Evolutionary conservation across 768 basidiomycete genomes (phyloP), one percentile per base, ranked within the genome.

Genomic region (Pisolithus orientalis): DNA sequence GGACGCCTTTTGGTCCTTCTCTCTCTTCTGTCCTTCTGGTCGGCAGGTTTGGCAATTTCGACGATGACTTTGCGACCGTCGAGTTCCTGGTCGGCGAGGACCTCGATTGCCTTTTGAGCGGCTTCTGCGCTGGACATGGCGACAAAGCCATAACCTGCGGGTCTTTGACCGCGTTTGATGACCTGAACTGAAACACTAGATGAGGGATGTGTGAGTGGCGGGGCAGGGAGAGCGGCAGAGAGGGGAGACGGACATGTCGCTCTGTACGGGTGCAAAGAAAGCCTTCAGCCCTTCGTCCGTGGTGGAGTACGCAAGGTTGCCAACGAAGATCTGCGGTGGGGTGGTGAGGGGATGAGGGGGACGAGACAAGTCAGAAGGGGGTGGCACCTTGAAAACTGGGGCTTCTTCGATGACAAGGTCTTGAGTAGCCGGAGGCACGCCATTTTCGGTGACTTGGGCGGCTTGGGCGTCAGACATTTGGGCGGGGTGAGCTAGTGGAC

Each of bases 241-340:
- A 49, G 37, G 51, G 32, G 56, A 63, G 65, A 82, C 86, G 66
- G 78, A 94, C 93, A 94, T 85, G 72, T 91, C 90, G 76, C 74
- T 81, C 72, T 81, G 77, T 67, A 91, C 85, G 68, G 87, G 87
- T 72, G 79, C 86, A 79, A 94, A 95, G 80, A 95, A 87, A 72
- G 88, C 76, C 85, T 83, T 88, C 76, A 95, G 86, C 83, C 89
- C 89, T 74, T 91, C 87, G 79, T 92, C 90, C 78, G 87, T 90
- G 61, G 90, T 92, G 67, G 84, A 78, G 74, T 94, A 95, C 77
- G 90, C 83, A 78, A 95, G 91, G 76, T 95, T 95, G 63, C 93
- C 93, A 67, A 85, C 90, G 72, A 94, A 94, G 77, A 93, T 89
- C 91, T 94, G 62, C 21, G 46, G 17, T 21, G 21, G 21, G 21